These are phyloP conservation scores for Gracilariopsis chorda DNA, from an alignment of 23 red algal species.

Conservation along the genomic window DNA sequence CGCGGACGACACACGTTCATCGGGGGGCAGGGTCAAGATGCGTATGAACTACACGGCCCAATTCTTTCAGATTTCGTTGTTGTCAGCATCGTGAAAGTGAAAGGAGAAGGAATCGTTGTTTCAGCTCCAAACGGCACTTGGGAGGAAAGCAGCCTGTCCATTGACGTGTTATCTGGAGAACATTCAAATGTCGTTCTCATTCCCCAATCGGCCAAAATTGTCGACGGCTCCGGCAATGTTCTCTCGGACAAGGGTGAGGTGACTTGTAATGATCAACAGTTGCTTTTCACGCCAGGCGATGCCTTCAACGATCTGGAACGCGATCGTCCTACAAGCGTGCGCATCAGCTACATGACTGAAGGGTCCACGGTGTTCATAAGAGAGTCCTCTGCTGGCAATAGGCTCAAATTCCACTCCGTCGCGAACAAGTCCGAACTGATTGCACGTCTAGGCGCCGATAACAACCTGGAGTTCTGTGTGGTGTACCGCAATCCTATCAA, in stretches of 20 bases:
- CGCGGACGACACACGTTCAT: background rate
- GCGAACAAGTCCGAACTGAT: background rate
- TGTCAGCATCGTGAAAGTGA: background rate
- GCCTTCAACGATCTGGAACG: background rate
- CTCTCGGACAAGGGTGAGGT: background rate
- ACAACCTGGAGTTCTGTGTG: background rate
- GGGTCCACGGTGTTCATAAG: background rate
- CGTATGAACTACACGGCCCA: conserved; percentile 15
- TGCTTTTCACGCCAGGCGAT: background rate
- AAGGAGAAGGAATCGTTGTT: background rate
- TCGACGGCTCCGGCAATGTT: background rate
- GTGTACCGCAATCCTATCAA: background rate
- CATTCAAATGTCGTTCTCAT: background rate
- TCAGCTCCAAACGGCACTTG: background rate
- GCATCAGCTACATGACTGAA: background rate
- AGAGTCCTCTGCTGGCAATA: background rate
- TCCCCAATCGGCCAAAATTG: background rate
- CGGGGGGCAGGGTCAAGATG: background rate
- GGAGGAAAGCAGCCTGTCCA: background rate
- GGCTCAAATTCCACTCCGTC: background rate
- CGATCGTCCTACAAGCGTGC: background rate
- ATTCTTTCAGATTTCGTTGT: background rate
- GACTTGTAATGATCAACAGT: background rate
- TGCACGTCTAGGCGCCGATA: too few relatives aligned
- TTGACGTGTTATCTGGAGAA: background rate